phyloP scores from a whole-genome alignment of 1,284 basidiomycete genomes.

The Leucoagaricus sp. region DNA sequence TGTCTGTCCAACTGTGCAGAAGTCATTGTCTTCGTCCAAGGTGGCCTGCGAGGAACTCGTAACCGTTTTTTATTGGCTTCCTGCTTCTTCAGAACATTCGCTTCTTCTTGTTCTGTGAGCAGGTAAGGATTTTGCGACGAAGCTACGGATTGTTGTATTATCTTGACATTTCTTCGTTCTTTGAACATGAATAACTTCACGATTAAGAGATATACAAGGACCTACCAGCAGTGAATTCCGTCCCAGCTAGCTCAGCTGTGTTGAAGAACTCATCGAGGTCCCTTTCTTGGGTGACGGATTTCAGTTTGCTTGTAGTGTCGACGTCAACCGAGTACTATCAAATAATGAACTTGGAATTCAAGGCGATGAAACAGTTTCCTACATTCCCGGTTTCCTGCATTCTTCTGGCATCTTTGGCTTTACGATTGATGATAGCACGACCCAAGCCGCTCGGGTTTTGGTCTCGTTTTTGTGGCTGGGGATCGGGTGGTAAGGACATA shows the following conservation, averaged over 20 bases:
- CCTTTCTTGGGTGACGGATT: constrained; percentile 94
- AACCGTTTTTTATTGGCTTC: constrained; percentile 71
- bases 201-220: constrained; percentile 12
- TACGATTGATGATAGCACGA: constrained; percentile 88
- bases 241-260: constrained; percentile 92
- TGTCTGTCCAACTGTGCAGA: constrained; percentile 79
- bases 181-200: constrained; percentile 15
- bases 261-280: constrained; percentile 97
- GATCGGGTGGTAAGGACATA: too few species aligned
- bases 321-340: constrained; percentile 79
- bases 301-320: constrained; percentile 70
- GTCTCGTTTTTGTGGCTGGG: constrained; percentile 51
- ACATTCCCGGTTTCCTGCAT: constrained; percentile 77
- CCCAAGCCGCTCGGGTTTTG: constrained; percentile 81
- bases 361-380: constrained; percentile 28
- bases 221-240: constrained; percentile 95
- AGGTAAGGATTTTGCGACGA: constrained; percentile 85
- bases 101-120: constrained; percentile 84
- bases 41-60: constrained; percentile 82
- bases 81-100: constrained; percentile 72
- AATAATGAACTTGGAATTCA: neutral
- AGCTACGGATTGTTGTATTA: constrained; percentile 71
- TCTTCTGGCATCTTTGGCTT: constrained; percentile 78
- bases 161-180: constrained; percentile 93
- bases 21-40: constrained; percentile 83